Evolutionary conservation across 2,329 filamentous ascomycete species (phyloP), one percentile per base, ranked within the genome.

Genomic region (Fusarium sp.): DNA sequence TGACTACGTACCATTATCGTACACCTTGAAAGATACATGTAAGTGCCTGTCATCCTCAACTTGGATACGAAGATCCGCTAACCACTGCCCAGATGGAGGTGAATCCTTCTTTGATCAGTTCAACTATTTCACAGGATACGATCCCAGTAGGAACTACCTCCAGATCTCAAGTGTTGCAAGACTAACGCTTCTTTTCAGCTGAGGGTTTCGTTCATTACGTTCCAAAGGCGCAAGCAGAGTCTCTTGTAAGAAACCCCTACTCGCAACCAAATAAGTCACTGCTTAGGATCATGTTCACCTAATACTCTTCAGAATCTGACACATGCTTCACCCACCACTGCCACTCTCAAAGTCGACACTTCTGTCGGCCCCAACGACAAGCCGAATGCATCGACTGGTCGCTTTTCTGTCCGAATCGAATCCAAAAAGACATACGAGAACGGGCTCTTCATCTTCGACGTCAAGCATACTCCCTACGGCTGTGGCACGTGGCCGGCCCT

Each of bases 361-460:
- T 85, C 84, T 4, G 88, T 90, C 22, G 85, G 85, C 14, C 87
- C 85, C 6, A 70, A 75, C 5, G 83, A 83, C 35, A 70, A 75
- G 6, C 88, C 88, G 8, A 82, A 90, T 71, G 87, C 89, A 24
- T 86, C 86, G 6, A 89, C 85, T 0, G 90, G 90, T 55, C 89
- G 90, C 28, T 89, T 89, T 81, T 91, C 90, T 0, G 90, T 92
- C 20, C 89, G 90, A 20, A 82, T 92, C 63, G 85, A 89, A 69
- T 92, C 90, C 41, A 90, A 89, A 77, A 83, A 80, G 50, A 87
- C 87, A 50, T 92, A 91, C 80, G 81, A 90, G 76, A 81, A 79
- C n/a, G 91, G 90, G 1, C 87, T 92, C n/a, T 92, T 92, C 81
- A 83, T 92, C 76, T 92, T 92, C 76, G 90, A 92, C 77, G 84